phyloP scores from a whole-genome alignment of 2,329 filamentous ascomycete species.

The Fusarium penzigii region DNA sequence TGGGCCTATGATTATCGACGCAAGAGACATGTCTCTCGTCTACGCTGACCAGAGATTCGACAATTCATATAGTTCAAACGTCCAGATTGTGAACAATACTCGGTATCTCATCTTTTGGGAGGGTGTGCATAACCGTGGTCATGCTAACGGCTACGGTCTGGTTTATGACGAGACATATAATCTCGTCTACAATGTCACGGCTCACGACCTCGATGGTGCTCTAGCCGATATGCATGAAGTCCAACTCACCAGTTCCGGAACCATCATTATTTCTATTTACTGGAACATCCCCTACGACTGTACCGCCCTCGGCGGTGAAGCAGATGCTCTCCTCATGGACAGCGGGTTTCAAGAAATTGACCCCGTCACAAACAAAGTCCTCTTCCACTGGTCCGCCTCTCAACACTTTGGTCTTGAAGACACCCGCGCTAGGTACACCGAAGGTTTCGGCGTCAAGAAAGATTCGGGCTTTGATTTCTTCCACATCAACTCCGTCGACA shows the following conservation, averaged over 20 bases:
- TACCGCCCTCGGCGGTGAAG: slow-evolving; percentile 32
- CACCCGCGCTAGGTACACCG: slow-evolving; percentile 29
- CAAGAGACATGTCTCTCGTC: slow-evolving; percentile 38
- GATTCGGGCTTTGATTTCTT: slow-evolving; percentile 39
- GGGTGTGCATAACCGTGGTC: slow-evolving; percentile 26
- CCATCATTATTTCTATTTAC: slow-evolving; percentile 45
- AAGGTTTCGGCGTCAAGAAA: slow-evolving; percentile 31
- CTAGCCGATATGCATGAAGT: slow-evolving; percentile 45
- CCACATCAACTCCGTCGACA: slow-evolving; percentile 38
- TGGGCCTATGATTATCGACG: slow-evolving; percentile 38
- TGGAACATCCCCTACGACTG: slow-evolving; percentile 35
- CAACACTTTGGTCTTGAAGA: slow-evolving; percentile 32
- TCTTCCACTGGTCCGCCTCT: slow-evolving; percentile 40
- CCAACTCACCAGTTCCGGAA: slow-evolving; percentile 41
- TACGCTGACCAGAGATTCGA: slow-evolving; percentile 38
- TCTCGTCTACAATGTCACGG: slow-evolving; percentile 39
- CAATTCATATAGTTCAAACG: slow-evolving; percentile 27
- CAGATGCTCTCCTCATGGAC: slow-evolving; percentile 34
- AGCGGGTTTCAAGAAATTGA: slow-evolving; percentile 43
- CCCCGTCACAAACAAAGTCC: slow-evolving; percentile 35
- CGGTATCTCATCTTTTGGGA: slow-evolving; percentile 41
- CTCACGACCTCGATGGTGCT: slow-evolving; percentile 35
- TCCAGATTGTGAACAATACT: slow-evolving; percentile 33
- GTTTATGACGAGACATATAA: slow-evolving; percentile 39
- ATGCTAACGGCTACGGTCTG: slow-evolving; percentile 33